Base-by-base conservation (phyloP, 2,329 filamentous ascomycete genomes). In the Elsinoe batatas region DNA sequence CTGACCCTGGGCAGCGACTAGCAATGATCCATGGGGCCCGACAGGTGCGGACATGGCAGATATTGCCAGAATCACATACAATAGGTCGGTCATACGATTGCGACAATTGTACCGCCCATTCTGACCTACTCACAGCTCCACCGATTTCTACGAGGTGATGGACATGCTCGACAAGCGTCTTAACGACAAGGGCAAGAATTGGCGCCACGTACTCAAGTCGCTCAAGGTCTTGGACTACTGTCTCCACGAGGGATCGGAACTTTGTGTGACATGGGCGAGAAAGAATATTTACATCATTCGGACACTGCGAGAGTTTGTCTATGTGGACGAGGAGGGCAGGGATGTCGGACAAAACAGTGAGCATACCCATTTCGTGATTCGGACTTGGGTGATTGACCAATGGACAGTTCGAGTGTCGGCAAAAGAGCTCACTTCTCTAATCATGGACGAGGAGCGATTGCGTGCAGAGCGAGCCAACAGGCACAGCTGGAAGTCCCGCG, bases 261-360 rank as follows among this genome's bases (percentile, higher is more conserved):
- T 96, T 61, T 89, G 96, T 33, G 93, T 98, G 51, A 96, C 91
- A 3, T 98, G 93, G 93, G 91, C 91, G 61, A 86, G 91, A 66
- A 94, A 97, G 76, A 97, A 95, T 69, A 85, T 96, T 62, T 98
- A 95, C 73, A 93, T 98, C 72, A 95, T 98, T 77, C 97, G 96
- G 77, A 98, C 93, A 30, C 73, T 98, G 69, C 86, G 93, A 68
- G 93, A 98, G 72, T 98, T 98, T 65, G 87, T 93, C 68, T 95
- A 97, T 69, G 82, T 95, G 53, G 93, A 98, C 62, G 93, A 60
- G 67, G 93, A 98, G 61, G 89, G 91, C 47, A 82, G 87, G 61
- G 93, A 98, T 68, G 93, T 98, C 50, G 93, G 93, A 56, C 89
- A 95, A 67, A 97, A 96, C 73, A 91, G 93, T 96, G 76, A 63